Evolutionary conservation across 176 grass and related monocot species (phyloP).

Genomic region (Calamus simplicifolius): DNA sequence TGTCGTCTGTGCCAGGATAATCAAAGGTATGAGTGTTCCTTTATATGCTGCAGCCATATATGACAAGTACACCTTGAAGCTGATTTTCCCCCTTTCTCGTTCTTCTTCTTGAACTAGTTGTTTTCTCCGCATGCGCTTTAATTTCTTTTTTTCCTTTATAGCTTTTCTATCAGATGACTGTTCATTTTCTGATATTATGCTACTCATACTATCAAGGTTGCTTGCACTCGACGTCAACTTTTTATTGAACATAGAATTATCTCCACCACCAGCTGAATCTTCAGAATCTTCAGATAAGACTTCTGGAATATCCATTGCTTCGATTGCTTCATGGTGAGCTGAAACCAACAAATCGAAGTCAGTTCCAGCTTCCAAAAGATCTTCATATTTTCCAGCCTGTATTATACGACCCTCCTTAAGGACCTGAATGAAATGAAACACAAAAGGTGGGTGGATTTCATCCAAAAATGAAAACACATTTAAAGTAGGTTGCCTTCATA

Average conservation of each 20-base stretch:
- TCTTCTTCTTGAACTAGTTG: slow-evolving; percentile 76
- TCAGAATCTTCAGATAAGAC: slow-evolving; percentile 16
- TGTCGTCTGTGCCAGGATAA: slow-evolving; percentile 67
- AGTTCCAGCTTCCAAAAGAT: slow-evolving; percentile 88
- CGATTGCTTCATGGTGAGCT: slow-evolving; percentile 91
- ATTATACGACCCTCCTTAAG: slow-evolving; percentile 84
- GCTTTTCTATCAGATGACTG: slow-evolving; percentile 15
- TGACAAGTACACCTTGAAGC: slow-evolving; percentile 86
- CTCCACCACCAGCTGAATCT: slow-evolving; percentile 27
- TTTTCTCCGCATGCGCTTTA: slow-evolving; percentile 29
- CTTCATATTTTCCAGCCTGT: slow-evolving; percentile 88
- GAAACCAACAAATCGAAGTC: slow-evolving; percentile 82
- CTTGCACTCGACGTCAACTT: slow-evolving; percentile 62
- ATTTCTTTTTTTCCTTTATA: slow-evolving; percentile 41
- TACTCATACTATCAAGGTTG: slow-evolving; percentile 71
- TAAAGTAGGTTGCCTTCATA: too few species aligned
- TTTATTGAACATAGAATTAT: slow-evolving; percentile 44
- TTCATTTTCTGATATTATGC: slow-evolving; percentile 42
- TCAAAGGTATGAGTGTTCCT: slow-evolving; percentile 83
- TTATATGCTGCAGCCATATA: slow-evolving; percentile 96
- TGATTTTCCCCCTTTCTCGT: slow-evolving; percentile 82
- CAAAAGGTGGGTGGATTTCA: background rate
- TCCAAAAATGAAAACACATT: too few species aligned
- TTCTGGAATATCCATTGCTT: slow-evolving; percentile 56
- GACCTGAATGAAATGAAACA: slow-evolving; percentile 38